phyloP scores from a whole-genome alignment of 2,329 filamentous ascomycete species.

The Stagonosporopsis tanaceti region DNA sequence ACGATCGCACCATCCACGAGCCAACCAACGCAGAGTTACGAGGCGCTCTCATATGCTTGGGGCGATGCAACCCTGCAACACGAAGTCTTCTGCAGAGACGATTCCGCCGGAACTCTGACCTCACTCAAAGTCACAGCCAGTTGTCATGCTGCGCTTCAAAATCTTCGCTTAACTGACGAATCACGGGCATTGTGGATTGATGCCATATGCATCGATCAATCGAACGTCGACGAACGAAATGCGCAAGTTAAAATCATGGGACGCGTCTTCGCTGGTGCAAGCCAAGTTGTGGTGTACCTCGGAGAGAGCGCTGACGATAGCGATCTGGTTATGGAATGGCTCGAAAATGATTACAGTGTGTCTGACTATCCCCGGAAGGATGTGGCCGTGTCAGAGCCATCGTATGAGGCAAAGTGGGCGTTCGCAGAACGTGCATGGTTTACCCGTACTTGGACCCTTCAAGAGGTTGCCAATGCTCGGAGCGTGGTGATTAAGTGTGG shows the following conservation, averaged over 20 bases:
- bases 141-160: neutral
- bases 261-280: neutral
- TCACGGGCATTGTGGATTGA: neutral
- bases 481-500: too few species aligned
- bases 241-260: neutral
- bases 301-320: neutral
- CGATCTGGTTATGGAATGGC: too few species aligned
- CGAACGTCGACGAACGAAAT: neutral
- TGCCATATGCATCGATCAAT: neutral
- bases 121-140: neutral
- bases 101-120: neutral
- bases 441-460: too few species aligned
- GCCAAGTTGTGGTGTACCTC: neutral
- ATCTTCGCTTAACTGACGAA: neutral
- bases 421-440: too few species aligned
- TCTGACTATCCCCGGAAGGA: too few species aligned
- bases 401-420: too few species aligned
- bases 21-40: neutral
- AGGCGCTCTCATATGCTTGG: neutral
- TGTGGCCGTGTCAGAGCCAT: too few species aligned
- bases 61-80: neutral
- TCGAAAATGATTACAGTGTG: too few species aligned
- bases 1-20: too few species aligned
- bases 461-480: too few species aligned
- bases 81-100: neutral